Evolutionary conservation across 2,329 filamentous ascomycete species (phyloP).

Genomic region (Xylaria sp.): DNA sequence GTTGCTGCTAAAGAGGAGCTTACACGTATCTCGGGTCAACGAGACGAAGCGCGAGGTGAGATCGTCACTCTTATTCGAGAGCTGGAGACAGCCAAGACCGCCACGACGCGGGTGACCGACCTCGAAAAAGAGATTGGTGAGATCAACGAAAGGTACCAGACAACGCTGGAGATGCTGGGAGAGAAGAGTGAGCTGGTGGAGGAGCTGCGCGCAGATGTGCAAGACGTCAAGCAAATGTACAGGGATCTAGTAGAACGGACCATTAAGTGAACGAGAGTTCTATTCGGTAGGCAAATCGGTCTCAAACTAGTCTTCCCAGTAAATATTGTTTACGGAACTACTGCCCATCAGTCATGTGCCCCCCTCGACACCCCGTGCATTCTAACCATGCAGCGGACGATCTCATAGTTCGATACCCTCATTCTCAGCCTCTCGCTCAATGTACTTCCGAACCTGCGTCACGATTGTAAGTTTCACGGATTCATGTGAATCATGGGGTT

Average conservation of each 20-base stretch:
- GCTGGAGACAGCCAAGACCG: slow-evolving; percentile 61
- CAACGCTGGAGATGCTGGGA: slow-evolving; percentile 87
- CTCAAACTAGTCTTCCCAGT: slow-evolving; percentile 5
- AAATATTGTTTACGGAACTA: slow-evolving; percentile 16
- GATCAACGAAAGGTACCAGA: slow-evolving; percentile 76
- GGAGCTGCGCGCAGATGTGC: slow-evolving; percentile 81
- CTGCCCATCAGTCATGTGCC: slow-evolving; percentile 7
- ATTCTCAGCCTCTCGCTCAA: slow-evolving; percentile 70
- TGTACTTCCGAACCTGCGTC: slow-evolving; percentile 64
- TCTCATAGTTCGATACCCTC: slow-evolving; percentile 66
- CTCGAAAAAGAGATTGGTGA: slow-evolving; percentile 64
- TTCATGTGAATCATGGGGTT: slow-evolving; percentile 4
- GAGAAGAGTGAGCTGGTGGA: slow-evolving; percentile 96
- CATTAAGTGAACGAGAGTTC: slow-evolving; percentile 50
- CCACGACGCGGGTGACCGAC: slow-evolving; percentile 54
- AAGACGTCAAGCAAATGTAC: slow-evolving; percentile 95
- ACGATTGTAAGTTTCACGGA: slow-evolving; percentile 12
- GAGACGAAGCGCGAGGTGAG: slow-evolving; percentile 86
- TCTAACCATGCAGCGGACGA: not conserved
- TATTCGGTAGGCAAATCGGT: slow-evolving; percentile 10
- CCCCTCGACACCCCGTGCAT: not conserved
- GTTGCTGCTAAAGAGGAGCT: slow-evolving; percentile 85
- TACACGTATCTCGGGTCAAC: slow-evolving; percentile 69
- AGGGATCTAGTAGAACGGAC: slow-evolving; percentile 84
- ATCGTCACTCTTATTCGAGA: slow-evolving; percentile 90